phyloP scores from a whole-genome alignment of 1,284 basidiomycete genomes.

The Fomitopsis schrenkii region DNA sequence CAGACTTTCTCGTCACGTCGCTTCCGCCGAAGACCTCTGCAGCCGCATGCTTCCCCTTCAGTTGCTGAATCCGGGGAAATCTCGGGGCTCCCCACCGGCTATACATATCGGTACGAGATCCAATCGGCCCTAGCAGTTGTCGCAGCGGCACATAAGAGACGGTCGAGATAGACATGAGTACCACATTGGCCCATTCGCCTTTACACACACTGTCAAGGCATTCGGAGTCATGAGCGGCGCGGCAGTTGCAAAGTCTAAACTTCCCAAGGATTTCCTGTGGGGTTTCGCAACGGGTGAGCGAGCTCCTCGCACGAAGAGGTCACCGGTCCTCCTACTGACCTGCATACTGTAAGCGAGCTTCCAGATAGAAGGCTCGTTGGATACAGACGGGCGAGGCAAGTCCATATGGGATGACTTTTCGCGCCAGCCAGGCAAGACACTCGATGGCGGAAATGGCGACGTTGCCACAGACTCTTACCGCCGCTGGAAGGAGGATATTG shows the following conservation, averaged over 20 bases:
- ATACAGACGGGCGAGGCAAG: constrained; percentile 53
- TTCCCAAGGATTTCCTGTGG: constrained; percentile 61
- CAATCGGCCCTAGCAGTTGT: constrained; percentile 20
- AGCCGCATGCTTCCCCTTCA: neutral
- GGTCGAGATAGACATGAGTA: neutral
- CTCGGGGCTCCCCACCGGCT: constrained; percentile 28
- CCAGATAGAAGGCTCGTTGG: constrained; percentile 66
- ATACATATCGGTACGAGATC: constrained; percentile 28
- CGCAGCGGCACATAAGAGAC: constrained; percentile 2
- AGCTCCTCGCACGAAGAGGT: neutral
- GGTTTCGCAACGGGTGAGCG: constrained; percentile 66
- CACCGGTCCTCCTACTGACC: constrained; percentile 3
- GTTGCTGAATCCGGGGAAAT: constrained; percentile 24
- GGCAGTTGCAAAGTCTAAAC: constrained; percentile 20
- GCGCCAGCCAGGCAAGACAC: constrained; percentile 58
- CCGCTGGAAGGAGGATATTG: constrained; percentile 66
- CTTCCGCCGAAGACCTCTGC: neutral
- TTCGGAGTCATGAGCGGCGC: constrained; percentile 19
- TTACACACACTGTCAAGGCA: neutral
- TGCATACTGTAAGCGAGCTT: constrained; percentile 42
- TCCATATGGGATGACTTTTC: constrained; percentile 78
- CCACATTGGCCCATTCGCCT: neutral
- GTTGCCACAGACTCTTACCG: constrained; percentile 69
- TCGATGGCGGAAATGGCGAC: constrained; percentile 64
- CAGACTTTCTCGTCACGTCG: neutral